Percentiles rank a stretch among this genome's conserved stretches.
Evolutionary conservation across 768 basidiomycete genomes (phyloP).

Genomic region (Russula vinacea): DNA sequence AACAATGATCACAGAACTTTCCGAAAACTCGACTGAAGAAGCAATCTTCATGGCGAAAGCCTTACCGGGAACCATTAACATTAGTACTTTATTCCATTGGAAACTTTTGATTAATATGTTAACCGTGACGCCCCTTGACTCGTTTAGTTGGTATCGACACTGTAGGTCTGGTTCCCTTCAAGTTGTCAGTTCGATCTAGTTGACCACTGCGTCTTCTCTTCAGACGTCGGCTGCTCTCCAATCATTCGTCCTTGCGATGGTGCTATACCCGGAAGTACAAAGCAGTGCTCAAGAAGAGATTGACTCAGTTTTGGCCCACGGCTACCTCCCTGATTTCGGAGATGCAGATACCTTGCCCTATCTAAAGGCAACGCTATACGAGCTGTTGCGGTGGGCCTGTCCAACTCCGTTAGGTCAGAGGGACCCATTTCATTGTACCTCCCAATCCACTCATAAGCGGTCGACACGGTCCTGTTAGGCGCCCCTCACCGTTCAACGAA

Average conservation of each 20-base stretch:
- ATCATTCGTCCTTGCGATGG: conserved; percentile 37
- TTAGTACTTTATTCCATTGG: neutral
- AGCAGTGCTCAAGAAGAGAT: conserved; percentile 36
- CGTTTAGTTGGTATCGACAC: conserved; percentile 19
- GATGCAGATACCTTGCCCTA: conserved; percentile 21
- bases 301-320: conserved; percentile 28
- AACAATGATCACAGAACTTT: conserved; percentile 8
- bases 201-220: neutral
- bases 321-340: conserved; percentile 10
- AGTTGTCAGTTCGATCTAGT: neutral
- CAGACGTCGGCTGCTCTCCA: conserved; percentile 25
- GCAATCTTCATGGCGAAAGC: conserved; percentile 11
- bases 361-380: conserved; percentile 21
- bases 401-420: conserved; percentile 12
- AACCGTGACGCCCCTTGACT: neutral
- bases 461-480: neutral
- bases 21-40: conserved; percentile 16
- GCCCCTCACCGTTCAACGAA: conserved; percentile 10
- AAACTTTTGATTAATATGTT: neutral
- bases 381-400: conserved; percentile 24
- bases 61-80: conserved; percentile 14
- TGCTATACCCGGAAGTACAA: conserved; percentile 35
- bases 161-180: conserved; percentile 3
- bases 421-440: neutral
- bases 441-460: neutral